Evolutionary conservation across 768 basidiomycete genomes (phyloP).

Genomic region (Pisolithus microcarpus): DNA sequence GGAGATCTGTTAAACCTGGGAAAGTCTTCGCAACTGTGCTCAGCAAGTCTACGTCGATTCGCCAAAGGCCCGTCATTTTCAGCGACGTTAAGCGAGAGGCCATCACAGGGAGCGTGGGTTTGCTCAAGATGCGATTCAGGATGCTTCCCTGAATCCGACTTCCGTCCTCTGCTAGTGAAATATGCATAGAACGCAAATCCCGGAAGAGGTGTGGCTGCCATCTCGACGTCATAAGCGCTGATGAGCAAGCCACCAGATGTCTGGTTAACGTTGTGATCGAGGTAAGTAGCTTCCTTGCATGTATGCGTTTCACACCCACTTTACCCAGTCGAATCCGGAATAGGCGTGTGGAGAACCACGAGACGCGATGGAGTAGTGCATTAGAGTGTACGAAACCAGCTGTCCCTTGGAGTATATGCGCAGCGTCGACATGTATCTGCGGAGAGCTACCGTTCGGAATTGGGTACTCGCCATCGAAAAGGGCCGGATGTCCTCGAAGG

Average conservation of each 20-base stretch:
- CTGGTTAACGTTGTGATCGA: slow-evolving; percentile 9
- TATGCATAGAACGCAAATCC: slow-evolving; percentile 31
- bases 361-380: slow-evolving; percentile 25
- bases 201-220: slow-evolving; percentile 27
- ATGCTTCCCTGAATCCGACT: slow-evolving; percentile 38
- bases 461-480: slow-evolving; percentile 35
- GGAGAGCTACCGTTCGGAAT: slow-evolving; percentile 39
- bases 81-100: slow-evolving; percentile 38
- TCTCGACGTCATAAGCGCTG: slow-evolving; percentile 13
- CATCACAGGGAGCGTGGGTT: slow-evolving; percentile 18
- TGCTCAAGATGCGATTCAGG: slow-evolving; percentile 27
- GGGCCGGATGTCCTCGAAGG: slow-evolving; percentile 31
- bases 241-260: slow-evolving; percentile 13
- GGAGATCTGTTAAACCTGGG: slow-evolving; percentile 39
- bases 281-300: slow-evolving; percentile 2
- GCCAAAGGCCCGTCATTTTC: slow-evolving; percentile 47
- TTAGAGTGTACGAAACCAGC: slow-evolving; percentile 24
- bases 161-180: slow-evolving; percentile 39
- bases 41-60: slow-evolving; percentile 47
- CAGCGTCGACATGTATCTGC: slow-evolving; percentile 24
- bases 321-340: slow-evolving; percentile 39
- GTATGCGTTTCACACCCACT: slow-evolving; percentile 31
- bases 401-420: slow-evolving; percentile 15
- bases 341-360: slow-evolving; percentile 11
- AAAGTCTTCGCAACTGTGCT: slow-evolving; percentile 39